phyloP scores from a whole-genome alignment of 257 asterid species.

The Jacaranda copaia region DNA sequence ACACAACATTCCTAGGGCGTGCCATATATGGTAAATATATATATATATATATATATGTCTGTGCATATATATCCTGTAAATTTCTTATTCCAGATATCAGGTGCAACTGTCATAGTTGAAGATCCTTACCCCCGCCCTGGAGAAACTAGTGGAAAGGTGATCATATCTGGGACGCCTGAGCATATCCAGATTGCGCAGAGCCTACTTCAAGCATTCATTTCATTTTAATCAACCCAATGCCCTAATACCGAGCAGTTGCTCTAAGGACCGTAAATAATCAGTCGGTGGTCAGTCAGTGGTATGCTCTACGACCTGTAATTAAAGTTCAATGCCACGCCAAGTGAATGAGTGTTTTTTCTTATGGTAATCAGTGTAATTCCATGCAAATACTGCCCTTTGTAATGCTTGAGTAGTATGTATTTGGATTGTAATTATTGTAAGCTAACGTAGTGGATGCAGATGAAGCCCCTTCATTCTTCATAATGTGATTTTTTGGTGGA shows the following conservation, averaged over 20 bases:
- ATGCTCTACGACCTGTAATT: constrained; percentile 6
- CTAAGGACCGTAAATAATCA: background rate
- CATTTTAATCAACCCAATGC: constrained; percentile 11
- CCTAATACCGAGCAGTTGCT: background rate
- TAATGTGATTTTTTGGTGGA: too few species aligned
- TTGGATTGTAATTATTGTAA: background rate
- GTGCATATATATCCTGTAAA: too few species aligned
- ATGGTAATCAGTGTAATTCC: constrained; percentile 6
- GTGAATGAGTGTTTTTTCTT: background rate
- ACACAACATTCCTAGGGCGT: too few species aligned
- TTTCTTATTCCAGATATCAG: constrained; percentile 52
- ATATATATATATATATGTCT: too few species aligned
- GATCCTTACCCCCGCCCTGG: constrained; percentile 47
- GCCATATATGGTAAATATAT: too few species aligned
- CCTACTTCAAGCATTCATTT: constrained; percentile 61
- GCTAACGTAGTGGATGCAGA: constrained; percentile 1
- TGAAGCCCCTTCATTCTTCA: background rate
- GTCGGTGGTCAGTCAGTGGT: constrained; percentile 9
- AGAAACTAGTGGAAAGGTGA: constrained; percentile 53
- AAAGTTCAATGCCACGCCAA: background rate
- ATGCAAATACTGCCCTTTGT: constrained; percentile 30
- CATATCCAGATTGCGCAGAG: constrained; percentile 55
- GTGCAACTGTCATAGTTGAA: constrained; percentile 47
- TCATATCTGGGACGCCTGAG: constrained; percentile 54
- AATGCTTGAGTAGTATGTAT: background rate